phyloP scores from a whole-genome alignment of 352 stramenopile genomes.

The Pythium vanterpoolii region DNA sequence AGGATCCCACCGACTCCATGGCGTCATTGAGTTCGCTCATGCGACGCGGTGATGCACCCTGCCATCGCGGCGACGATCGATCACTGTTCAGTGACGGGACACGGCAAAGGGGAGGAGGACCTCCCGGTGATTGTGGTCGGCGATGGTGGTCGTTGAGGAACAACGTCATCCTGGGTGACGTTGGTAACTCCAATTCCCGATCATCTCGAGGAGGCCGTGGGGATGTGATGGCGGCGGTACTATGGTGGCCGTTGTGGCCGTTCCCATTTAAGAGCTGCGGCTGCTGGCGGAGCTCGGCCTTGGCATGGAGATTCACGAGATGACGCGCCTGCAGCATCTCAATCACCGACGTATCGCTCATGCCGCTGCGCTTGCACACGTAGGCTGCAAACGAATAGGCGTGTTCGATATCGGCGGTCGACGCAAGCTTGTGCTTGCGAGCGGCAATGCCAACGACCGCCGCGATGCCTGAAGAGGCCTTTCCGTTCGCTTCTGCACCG shows the following conservation, averaged over 20 bases:
- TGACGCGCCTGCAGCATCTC: slow-evolving; percentile 85
- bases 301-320: slow-evolving; percentile 71
- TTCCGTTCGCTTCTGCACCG: background rate
- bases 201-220: background rate
- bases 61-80: slow-evolving; percentile 19
- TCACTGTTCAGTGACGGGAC: slow-evolving; percentile 14
- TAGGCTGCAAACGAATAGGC: slow-evolving; percentile 80
- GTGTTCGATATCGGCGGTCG: slow-evolving; percentile 77
- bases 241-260: no score
- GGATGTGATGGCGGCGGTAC: background rate
- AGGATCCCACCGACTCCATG: slow-evolving; percentile 17
- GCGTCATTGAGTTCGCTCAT: slow-evolving; percentile 57
- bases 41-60: slow-evolving; percentile 40
- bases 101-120: background rate
- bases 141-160: slow-evolving; percentile 9
- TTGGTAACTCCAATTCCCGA: slow-evolving; percentile 3
- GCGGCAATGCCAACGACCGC: slow-evolving; percentile 15
- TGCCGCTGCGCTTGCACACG: slow-evolving; percentile 76
- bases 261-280: background rate
- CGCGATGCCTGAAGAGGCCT: background rate
- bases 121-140: slow-evolving; percentile 1
- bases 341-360: slow-evolving; percentile 80
- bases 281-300: slow-evolving; percentile 31
- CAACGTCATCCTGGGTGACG: slow-evolving; percentile 26
- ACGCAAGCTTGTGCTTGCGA: slow-evolving; percentile 32